Conservation (phyloP, 345 rosid species). For the Ceriops zippeliana region DNA sequence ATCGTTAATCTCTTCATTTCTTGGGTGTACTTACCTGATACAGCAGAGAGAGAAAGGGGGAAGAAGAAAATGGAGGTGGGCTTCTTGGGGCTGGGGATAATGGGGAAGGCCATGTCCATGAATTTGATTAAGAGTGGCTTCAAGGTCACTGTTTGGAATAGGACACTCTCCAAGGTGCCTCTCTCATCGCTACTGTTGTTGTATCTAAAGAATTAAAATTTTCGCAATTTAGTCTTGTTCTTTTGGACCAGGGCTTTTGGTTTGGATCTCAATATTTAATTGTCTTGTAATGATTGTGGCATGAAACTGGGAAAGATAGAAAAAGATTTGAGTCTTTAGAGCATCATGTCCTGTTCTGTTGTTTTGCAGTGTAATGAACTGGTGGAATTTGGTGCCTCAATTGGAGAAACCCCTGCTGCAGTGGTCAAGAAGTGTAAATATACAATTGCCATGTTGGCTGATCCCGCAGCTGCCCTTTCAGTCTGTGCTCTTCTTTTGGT, state of each 20-base stretch:
- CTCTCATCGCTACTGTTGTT: background rate
- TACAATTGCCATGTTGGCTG: conserved; percentile 87
- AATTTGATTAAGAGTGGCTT: conserved; percentile 75
- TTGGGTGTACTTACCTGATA: no score
- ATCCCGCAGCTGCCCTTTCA: conserved; percentile 85
- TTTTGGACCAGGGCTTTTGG: background rate
- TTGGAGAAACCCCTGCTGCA: conserved; percentile 78
- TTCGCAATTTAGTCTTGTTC: background rate
- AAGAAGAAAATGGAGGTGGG: conserved; percentile 73
- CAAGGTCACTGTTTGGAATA: conserved; percentile 94
- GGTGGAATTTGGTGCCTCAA: conserved; percentile 72
- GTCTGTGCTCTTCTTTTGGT: conserved; percentile 27
- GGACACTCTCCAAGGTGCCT: conserved; percentile 80
- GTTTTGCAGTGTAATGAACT: conserved; percentile 74
- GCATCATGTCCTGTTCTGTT: background rate
- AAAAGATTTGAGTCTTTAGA: background rate
- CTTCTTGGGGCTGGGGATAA: conserved; percentile 87
- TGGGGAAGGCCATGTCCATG: conserved; percentile 96
- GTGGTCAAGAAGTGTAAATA: conserved; percentile 81
- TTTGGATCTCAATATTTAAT: background rate
- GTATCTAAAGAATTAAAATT: background rate
- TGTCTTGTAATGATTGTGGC: no score
- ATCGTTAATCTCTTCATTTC: no score
- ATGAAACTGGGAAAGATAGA: background rate
- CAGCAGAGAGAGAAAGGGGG: background rate